Percentiles rank a stretch among this genome's conserved stretches.
phyloP scores from a whole-genome alignment of 495 filamentous ascomycete species.

The Hyaloscypha finlandica region DNA sequence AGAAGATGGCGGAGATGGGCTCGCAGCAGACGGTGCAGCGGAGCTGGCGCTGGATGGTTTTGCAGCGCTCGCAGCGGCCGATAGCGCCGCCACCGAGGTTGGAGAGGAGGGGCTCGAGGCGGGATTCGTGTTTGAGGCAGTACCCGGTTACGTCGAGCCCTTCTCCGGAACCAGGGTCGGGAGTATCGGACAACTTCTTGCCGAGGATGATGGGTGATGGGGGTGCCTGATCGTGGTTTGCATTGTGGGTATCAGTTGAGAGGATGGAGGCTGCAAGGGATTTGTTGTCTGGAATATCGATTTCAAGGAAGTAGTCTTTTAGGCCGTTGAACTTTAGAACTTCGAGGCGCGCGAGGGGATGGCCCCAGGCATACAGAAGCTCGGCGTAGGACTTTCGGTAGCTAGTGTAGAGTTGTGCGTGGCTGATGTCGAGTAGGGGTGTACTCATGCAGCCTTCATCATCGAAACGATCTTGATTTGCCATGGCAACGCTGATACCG shows the following conservation, averaged over 20 bases:
- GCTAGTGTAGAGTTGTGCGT: slow-evolving; percentile 58
- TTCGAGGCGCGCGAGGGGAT: slow-evolving; percentile 73
- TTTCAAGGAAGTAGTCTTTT: slow-evolving; percentile 40
- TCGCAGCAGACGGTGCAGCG: slow-evolving; percentile 61
- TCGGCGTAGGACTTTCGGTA: slow-evolving; percentile 84
- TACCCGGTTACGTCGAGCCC: slow-evolving; percentile 62
- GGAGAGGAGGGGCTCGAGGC: slow-evolving; percentile 48
- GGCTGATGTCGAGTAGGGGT: slow-evolving; percentile 68
- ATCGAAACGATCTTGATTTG: slow-evolving; percentile 77
- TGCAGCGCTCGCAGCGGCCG: slow-evolving; percentile 55
- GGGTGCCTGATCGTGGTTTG: slow-evolving; percentile 22
- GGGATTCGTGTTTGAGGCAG: slow-evolving; percentile 57
- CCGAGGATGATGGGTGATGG: slow-evolving; percentile 49
- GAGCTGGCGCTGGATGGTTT: slow-evolving; percentile 53
- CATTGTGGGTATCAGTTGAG: slow-evolving; percentile 29
- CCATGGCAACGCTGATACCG: slow-evolving; percentile 59
- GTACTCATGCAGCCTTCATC: slow-evolving; percentile 69
- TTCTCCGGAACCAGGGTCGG: slow-evolving; percentile 39
- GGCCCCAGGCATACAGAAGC: slow-evolving; percentile 78
- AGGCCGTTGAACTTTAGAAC: slow-evolving; percentile 80
- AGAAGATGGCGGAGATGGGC: slow-evolving; percentile 56
- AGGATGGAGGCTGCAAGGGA: slow-evolving; percentile 28
- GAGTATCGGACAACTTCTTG: slow-evolving; percentile 44
- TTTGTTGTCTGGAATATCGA: slow-evolving; percentile 25
- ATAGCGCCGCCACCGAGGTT: slow-evolving; percentile 45